Conservation (phyloP, 1,284 basidiomycete genomes). For the Ganoderma leucocontextum region DNA sequence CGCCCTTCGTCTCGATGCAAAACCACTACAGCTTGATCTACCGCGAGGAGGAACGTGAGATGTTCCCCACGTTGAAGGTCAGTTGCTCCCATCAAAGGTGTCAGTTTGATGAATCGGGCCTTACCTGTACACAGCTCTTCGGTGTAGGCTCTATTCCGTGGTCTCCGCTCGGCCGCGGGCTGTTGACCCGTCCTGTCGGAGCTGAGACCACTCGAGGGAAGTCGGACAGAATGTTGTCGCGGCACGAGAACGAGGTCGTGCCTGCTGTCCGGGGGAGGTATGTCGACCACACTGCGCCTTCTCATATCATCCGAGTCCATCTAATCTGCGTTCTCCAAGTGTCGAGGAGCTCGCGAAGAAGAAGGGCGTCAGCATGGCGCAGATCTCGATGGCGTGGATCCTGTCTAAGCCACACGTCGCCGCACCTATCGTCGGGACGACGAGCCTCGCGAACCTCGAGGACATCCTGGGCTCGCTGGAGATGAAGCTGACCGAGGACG, state of each 20-base stretch:
- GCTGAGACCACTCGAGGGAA: conserved; percentile 37
- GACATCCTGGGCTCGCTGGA: conserved; percentile 52
- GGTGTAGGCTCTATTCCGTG: conserved; percentile 53
- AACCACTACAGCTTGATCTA: conserved; percentile 55
- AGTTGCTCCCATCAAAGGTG: not conserved
- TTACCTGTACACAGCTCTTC: conserved; percentile 34
- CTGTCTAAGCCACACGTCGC: conserved; percentile 46
- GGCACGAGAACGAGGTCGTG: conserved; percentile 6
- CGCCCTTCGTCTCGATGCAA: conserved; percentile 64
- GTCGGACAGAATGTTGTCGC: conserved; percentile 30
- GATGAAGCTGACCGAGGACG: conserved; percentile 6
- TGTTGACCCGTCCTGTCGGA: conserved; percentile 46
- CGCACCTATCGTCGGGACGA: conserved; percentile 64
- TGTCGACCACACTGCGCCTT: conserved; percentile 8
- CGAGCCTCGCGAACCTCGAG: conserved; percentile 56
- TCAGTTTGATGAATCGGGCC: not conserved
- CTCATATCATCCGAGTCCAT: not conserved
- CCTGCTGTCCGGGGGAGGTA: conserved; percentile 7
- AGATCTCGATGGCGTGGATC: conserved; percentile 31
- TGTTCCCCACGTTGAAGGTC: conserved; percentile 47
- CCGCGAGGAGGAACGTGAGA: conserved; percentile 60
- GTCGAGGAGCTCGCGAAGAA: conserved; percentile 55
- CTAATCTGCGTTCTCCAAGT: conserved; percentile 29
- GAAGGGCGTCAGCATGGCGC: conserved; percentile 40
- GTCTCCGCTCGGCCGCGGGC: conserved; percentile 50